Evolutionary conservation across 345 rosid genomes (phyloP).

Genomic region (Gossypium rotundifolium): DNA sequence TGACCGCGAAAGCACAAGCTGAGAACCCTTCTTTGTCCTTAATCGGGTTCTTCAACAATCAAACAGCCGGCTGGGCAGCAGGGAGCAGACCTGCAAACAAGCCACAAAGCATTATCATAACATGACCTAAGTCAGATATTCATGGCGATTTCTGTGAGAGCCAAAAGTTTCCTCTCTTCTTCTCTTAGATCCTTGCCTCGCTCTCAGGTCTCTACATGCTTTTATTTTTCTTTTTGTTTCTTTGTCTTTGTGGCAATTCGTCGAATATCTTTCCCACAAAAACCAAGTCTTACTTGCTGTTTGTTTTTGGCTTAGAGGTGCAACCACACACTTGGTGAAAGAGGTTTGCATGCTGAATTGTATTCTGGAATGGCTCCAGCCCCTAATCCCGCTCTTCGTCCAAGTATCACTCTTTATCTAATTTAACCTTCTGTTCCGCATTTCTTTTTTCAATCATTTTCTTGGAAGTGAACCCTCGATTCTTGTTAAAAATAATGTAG

Average conservation of each 20-base stretch:
- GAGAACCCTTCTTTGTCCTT: not conserved
- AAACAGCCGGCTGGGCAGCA: not conserved
- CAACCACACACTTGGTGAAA: constrained; percentile 29
- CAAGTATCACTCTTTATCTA: constrained; percentile 18
- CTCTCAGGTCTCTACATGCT: constrained; percentile 35
- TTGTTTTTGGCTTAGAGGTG: constrained; percentile 29
- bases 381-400: constrained; percentile 13
- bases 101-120: not conserved
- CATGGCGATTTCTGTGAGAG: constrained; percentile 39
- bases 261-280: constrained; percentile 26
- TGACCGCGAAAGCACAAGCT: not conserved
- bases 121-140: constrained; percentile 6
- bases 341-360: constrained; percentile 11
- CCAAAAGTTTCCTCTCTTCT: constrained; percentile 23
- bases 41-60: not conserved
- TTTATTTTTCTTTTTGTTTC: not conserved
- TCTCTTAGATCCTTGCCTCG: constrained; percentile 35
- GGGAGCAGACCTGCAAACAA: not conserved
- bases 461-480: not conserved
- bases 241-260: constrained; percentile 24
- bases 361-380: constrained; percentile 16
- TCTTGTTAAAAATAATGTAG: constrained; percentile 17
- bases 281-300: not conserved
- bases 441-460: not conserved
- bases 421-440: not conserved